Conservation (phyloP, 2,329 filamentous ascomycete genomes). For the Exutisphaerella laricina region DNA sequence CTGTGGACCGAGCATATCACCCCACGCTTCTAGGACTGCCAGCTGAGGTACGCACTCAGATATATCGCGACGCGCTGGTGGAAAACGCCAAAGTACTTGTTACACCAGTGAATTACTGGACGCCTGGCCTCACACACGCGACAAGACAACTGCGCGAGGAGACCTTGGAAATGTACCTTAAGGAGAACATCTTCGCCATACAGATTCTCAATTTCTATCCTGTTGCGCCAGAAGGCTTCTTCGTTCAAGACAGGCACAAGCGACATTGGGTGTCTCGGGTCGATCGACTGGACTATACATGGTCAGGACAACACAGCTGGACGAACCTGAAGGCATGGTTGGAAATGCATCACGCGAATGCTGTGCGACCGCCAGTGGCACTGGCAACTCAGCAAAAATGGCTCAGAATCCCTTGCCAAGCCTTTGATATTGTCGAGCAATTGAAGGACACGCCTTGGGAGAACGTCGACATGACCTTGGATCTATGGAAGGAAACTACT, state of each 20-base stretch:
- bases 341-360: background rate
- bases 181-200: background rate
- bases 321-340: background rate
- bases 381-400: background rate
- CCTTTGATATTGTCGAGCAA: background rate
- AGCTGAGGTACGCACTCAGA: background rate
- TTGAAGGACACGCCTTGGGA: background rate
- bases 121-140: background rate
- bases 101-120: background rate
- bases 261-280: background rate
- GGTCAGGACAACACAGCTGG: background rate
- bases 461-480: background rate
- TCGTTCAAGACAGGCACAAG: background rate
- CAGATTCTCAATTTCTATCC: background rate
- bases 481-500: background rate
- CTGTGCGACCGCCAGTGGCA: background rate
- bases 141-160: background rate
- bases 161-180: background rate
- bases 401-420: background rate
- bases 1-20: background rate
- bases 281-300: background rate
- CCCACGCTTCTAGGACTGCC: background rate
- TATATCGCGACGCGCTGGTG: background rate
- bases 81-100: background rate
- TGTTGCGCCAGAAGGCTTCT: background rate